Base-by-base conservation (phyloP, 108 stramenopile genomes). In the Stephanodiscus triporus region DNA sequence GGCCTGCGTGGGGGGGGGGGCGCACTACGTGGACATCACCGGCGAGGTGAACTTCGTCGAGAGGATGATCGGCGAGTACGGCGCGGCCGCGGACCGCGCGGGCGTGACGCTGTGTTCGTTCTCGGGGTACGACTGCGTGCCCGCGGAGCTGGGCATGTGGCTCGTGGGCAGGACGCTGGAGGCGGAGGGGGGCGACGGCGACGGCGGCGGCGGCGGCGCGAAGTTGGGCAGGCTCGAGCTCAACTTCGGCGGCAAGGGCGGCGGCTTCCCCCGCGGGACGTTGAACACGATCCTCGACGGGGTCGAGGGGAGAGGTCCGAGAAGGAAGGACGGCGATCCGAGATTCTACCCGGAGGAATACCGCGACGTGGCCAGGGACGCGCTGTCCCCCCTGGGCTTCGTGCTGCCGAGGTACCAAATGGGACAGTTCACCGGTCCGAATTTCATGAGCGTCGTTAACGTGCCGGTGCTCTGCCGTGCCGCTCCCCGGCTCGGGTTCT, bases 21-120 rank as follows among this genome's bases (percentile, higher is more conserved):
- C 72, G 9, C 73, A 80, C 24, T 80, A 80, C 63, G 73, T 66
- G 10, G 79, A 80, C 60, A 75, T 80, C 17, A 80, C 79, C 8
- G 79, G 79, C 17, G 79, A 80, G 30, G 54, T 53, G 32, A 23
- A 27, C 9, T 80, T 68, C 60, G 73, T 80, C 10, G 72, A 72
- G 40, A 16, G 42, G 14, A 69, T 62, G 58, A 75, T 80, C 42
- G 24, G 1, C 14, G 26, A 68, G 9, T 57, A 69, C 54, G 79
- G 66, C 27, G 59, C 14, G 20, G 79, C 79, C 19, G 30, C 26
- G 20, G 13, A 59, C n/a, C n/a, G n/a, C 22, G 53, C 20, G 8
- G 59, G 60, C 9, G 67, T 69, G n/a, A 56, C 53, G 27, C 68
- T 69, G 2, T 36, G 32, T 13, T 55, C 68, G 26, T 69, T 69